These are phyloP conservation scores for Fusarium odoratissimum DNA, from an alignment of 2,329 filamentous ascomycete species.

Conservation along the genomic window DNA sequence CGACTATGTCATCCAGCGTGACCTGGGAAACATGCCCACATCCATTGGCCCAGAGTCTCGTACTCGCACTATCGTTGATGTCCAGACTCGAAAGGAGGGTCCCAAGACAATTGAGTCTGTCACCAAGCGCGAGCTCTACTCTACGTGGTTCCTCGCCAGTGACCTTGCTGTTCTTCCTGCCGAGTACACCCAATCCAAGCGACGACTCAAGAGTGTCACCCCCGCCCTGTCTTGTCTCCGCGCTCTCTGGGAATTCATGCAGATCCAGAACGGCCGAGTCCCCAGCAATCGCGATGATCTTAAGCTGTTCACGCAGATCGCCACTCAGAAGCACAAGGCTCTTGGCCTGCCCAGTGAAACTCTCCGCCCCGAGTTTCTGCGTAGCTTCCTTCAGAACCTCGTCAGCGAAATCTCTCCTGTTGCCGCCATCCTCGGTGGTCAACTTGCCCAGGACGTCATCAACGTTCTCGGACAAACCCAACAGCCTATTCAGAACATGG, in stretches of 20 bases:
- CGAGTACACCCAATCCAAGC: conserved; percentile 74
- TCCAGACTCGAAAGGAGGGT: conserved; percentile 76
- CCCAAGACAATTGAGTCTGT: conserved; percentile 82
- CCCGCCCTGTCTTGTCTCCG: conserved; percentile 87
- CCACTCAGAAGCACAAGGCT: conserved; percentile 81
- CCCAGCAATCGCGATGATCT: conserved; percentile 74
- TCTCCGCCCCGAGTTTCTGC: conserved; percentile 76
- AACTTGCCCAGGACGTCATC: conserved; percentile 95
- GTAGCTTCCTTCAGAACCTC: conserved; percentile 87
- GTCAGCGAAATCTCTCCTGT: conserved; percentile 87
- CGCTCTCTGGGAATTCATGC: conserved; percentile 86
- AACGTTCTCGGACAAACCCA: conserved; percentile 92
- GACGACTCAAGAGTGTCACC: conserved; percentile 80
- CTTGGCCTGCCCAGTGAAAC: conserved; percentile 76
- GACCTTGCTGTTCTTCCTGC: conserved; percentile 77
- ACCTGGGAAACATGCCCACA: conserved; percentile 79
- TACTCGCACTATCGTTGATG: conserved; percentile 79
- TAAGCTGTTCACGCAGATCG: conserved; percentile 79
- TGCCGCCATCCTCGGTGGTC: conserved; percentile 87
- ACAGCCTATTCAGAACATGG: conserved; percentile 95
- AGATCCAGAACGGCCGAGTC: conserved; percentile 63
- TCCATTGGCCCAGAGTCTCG: conserved; percentile 73
- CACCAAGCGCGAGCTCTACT: conserved; percentile 91
- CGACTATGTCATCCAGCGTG: conserved; percentile 88
- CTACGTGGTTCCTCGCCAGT: conserved; percentile 85